Evolutionary conservation across 2,329 filamentous ascomycete genomes (phyloP), one percentile per base, ranked within the genome.

Genomic region (Cordyceps cicadae): DNA sequence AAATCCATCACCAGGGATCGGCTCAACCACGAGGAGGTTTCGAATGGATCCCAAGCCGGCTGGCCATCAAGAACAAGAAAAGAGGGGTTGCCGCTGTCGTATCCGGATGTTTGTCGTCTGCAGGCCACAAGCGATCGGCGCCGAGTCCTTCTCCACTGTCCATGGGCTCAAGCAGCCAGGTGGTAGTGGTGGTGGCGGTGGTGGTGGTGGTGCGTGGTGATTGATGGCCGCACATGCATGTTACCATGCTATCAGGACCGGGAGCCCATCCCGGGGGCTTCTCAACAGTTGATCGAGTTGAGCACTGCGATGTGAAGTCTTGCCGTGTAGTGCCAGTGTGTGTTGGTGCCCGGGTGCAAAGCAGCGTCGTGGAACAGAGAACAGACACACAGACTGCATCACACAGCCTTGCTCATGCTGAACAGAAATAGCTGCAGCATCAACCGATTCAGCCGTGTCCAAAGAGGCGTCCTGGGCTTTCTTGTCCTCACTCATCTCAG

Each of bases 91-190:
- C n/a, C 24, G 21, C 24, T 12, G 15, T 43, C 43, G n/a, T 29
- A 56, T 56, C 43, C n/a, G 19, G 39, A 15, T n/a, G 11, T 56
- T 32, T 43, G 11, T 56, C 19, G 29, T 26, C 54, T 56, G 55
- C 55, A 58, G 29, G 24, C 55, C 41, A 37, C n/a, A n/a, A 59
- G 21, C 17, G 49, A 59, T 59, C 56, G 7, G 48, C 37, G 51
- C 51, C 56, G 48, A 50, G 17, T 59, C 37, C 7, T 59, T 52
- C 56, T 26, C 56, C 56, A 45, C 48, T 17, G 24, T 34, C n/a
- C n/a, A n/a, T n/a, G n/a, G n/a, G 17, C 21, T 50, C 45, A 19
- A 50, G 43, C 15, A 32, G 5, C 17, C 19, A 21, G 4, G 24
- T 4, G 24, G 24, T 24, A 24, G 24, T 24, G 3, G 24, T 24